phyloP scores from a whole-genome alignment of 345 rosid species.

The Populus ilicifolia region DNA sequence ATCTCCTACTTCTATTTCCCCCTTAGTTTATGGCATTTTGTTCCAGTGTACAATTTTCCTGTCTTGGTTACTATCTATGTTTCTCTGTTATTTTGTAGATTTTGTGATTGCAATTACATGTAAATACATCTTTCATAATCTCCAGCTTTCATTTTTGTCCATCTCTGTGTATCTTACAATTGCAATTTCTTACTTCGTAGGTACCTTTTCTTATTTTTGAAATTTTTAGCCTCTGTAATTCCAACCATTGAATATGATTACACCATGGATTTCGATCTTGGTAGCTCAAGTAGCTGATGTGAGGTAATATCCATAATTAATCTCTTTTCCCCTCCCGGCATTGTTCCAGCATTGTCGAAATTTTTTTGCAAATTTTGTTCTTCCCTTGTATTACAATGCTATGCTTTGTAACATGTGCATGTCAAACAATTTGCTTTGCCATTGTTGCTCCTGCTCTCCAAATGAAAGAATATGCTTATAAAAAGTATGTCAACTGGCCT shows the following conservation, averaged over 20 bases:
- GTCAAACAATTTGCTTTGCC: not conserved
- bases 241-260: slow-evolving; percentile 94
- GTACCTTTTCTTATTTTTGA: slow-evolving; percentile 89
- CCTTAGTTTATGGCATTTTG: too few species aligned
- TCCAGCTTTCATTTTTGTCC: too few species aligned
- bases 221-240: slow-evolving; percentile 88
- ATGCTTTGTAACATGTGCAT: not conserved
- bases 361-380: too few species aligned
- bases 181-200: slow-evolving; percentile 28
- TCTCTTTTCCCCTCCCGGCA: not conserved
- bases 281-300: slow-evolving; percentile 67
- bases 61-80: too few species aligned
- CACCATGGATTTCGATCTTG: slow-evolving; percentile 95
- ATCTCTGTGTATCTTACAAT: not conserved
- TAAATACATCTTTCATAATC: too few species aligned
- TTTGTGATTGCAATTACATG: too few species aligned
- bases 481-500: not conserved
- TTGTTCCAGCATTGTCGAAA: not conserved
- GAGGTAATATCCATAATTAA: slow-evolving; percentile 11
- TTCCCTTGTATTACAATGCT: not conserved
- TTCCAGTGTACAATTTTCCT: too few species aligned
- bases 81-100: not conserved
- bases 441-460: not conserved
- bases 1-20: not conserved
- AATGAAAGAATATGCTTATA: not conserved